These are phyloP conservation scores for Entomophthora muscae DNA, from an alignment of 371 early-diverging fungal species.

Conservation along the genomic window DNA sequence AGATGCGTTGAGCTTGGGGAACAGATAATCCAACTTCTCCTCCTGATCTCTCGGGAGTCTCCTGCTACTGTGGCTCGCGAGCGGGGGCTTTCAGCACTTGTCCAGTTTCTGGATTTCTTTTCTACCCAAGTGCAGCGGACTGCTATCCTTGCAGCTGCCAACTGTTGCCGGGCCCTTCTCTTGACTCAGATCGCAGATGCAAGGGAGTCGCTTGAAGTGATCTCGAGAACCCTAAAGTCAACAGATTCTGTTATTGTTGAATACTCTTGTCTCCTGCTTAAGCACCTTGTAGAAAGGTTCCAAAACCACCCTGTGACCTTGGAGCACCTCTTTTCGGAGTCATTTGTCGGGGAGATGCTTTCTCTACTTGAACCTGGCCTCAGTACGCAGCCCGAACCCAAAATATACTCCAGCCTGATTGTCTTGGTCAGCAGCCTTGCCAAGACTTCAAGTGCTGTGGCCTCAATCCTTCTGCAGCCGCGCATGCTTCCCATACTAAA, in stretches of 20 bases:
- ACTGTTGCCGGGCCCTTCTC: conserved; percentile 45
- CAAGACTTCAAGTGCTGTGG: not conserved
- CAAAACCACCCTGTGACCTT: not conserved
- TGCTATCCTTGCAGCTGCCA: conserved; percentile 60
- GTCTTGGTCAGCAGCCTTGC: not conserved
- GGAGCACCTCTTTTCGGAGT: not conserved
- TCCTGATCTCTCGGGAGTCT: conserved; percentile 51
- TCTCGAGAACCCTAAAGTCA: not conserved
- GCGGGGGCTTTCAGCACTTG: conserved; percentile 53
- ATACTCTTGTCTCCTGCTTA: not conserved
- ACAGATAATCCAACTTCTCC: conserved; percentile 57
- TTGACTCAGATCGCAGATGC: not conserved
- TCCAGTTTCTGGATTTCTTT: conserved; percentile 86
- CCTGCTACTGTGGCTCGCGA: conserved; percentile 53
- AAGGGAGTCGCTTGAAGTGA: not conserved
- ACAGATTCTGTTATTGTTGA: not conserved
- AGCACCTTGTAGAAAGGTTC: not conserved
- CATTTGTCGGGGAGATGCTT: not conserved
- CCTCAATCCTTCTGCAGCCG: not conserved
- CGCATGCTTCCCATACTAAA: not conserved
- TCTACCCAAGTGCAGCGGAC: conserved; percentile 68
- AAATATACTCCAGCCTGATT: not conserved
- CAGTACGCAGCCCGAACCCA: not conserved
- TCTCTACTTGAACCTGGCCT: not conserved
- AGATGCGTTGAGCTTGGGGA: conserved; percentile 88